phyloP scores from a whole-genome alignment of 2,329 filamentous ascomycete species.

The Mycocentrospora acerina region DNA sequence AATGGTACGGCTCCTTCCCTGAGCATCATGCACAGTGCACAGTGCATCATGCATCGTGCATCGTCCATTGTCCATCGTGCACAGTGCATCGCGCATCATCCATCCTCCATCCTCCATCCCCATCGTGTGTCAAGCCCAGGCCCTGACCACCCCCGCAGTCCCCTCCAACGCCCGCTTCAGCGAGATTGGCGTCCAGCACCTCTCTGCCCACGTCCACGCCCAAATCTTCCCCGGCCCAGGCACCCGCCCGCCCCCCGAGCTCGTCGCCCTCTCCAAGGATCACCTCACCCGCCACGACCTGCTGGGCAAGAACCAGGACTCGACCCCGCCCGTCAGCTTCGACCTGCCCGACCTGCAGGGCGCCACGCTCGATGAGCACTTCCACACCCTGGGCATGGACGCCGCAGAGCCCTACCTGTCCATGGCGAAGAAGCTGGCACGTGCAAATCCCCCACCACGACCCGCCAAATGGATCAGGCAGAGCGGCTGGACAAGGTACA shows the following conservation, averaged over 20 bases:
- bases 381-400: slow-evolving; percentile 82
- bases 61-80: too few relatives aligned
- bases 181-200: slow-evolving; percentile 90
- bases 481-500: slow-evolving; percentile 96
- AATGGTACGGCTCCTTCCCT: too few relatives aligned
- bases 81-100: too few relatives aligned
- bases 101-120: too few relatives aligned
- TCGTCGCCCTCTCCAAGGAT: slow-evolving; percentile 77
- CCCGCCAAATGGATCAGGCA: slow-evolving; percentile 72
- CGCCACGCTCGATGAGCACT: slow-evolving; percentile 86
- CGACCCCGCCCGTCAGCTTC: slow-evolving; percentile 72
- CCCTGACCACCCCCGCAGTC: slow-evolving; percentile 20
- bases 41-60: too few relatives aligned
- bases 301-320: slow-evolving; percentile 85
- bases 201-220: slow-evolving; percentile 77
- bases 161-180: slow-evolving; percentile 72
- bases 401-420: slow-evolving; percentile 81
- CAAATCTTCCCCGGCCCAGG: slow-evolving; percentile 73
- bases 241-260: slow-evolving; percentile 62
- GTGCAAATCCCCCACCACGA: slow-evolving; percentile 58
- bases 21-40: too few relatives aligned
- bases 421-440: slow-evolving; percentile 73
- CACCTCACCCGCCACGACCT: slow-evolving; percentile 85
- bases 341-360: slow-evolving; percentile 81
- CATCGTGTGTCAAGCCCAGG: background rate